A percentile compares a stretch with the other conserved stretches of the same genome.
Conservation (phyloP, 2,329 filamentous ascomycete species). For the Cercospora berteroae region DNA sequence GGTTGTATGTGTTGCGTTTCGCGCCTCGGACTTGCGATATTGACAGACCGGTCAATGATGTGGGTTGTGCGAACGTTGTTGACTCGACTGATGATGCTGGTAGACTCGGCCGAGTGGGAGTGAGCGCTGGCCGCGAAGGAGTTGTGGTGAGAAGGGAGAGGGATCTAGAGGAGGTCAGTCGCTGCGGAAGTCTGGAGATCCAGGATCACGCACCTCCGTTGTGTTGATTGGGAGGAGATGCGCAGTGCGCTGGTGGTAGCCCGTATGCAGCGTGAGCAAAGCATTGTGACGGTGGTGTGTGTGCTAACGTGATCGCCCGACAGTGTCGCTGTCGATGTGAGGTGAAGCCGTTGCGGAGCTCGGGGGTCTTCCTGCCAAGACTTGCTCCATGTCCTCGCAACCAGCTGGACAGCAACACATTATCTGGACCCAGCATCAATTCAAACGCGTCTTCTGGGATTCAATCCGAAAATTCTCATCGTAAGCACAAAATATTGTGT, state of each 20-base stretch:
- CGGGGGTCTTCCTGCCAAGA: not conserved
- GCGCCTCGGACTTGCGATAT: constrained; percentile 46
- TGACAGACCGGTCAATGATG: constrained; percentile 31
- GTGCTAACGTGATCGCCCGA: not conserved
- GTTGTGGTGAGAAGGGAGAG: constrained; percentile 26
- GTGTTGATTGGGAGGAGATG: not conserved
- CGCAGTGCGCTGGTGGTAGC: constrained; percentile 1
- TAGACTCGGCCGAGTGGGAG: constrained; percentile 1
- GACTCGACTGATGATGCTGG: constrained; percentile 18
- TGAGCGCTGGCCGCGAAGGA: constrained; percentile 22
- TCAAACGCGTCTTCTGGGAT: too few relatives aligned
- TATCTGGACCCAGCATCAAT: too few relatives aligned
- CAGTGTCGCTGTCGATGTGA: not conserved
- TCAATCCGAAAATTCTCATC: too few relatives aligned
- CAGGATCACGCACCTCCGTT: not conserved
- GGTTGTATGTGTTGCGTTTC: constrained; percentile 58
- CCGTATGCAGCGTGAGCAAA: constrained; percentile 11
- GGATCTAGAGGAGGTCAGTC: constrained; percentile 18
- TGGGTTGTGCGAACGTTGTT: constrained; percentile 18
- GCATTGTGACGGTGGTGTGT: constrained; percentile 2
- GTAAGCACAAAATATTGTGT: too few relatives aligned
- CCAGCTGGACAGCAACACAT: too few relatives aligned
- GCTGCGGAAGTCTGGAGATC: not conserved
- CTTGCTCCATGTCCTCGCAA: too few relatives aligned
- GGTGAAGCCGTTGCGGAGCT: not conserved